Conservation (phyloP, 257 asterid species). For the Gardenia jasminoides region DNA sequence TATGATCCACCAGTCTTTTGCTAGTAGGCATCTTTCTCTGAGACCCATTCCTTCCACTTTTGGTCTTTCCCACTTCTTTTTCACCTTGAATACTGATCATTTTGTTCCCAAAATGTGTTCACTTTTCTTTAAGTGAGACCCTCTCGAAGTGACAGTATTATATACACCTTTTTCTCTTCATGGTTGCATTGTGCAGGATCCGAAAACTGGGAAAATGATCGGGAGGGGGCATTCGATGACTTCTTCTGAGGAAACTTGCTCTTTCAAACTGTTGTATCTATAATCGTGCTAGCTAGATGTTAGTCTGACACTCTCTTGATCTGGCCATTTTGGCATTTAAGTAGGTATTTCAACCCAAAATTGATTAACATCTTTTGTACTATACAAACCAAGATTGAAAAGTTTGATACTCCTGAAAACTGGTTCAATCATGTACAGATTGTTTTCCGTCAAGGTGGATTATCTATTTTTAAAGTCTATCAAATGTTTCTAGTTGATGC, state of each 20-base stretch:
- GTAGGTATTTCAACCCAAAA: constrained; percentile 43
- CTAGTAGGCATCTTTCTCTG: constrained; percentile 17
- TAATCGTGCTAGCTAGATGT: constrained; percentile 46
- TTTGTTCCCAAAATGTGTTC: constrained; percentile 30
- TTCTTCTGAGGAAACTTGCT: constrained; percentile 81
- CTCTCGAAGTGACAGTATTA: constrained; percentile 33
- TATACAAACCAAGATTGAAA: constrained; percentile 30
- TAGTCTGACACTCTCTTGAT: constrained; percentile 24
- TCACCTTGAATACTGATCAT: constrained; percentile 27
- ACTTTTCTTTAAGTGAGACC: constrained; percentile 32
- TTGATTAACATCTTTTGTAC: constrained; percentile 36
- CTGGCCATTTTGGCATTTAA: constrained; percentile 18
- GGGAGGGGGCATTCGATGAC: constrained; percentile 98
- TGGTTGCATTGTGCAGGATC: constrained; percentile 92
- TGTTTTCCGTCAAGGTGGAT: constrained; percentile 5
- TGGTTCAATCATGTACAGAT: constrained; percentile 14
- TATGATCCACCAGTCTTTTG: constrained; percentile 29
- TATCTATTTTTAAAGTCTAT: neutral
- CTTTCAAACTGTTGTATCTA: constrained; percentile 50
- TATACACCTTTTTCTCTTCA: constrained; percentile 53
- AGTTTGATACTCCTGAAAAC: constrained; percentile 17
- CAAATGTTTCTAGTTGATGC: constrained; percentile 5
- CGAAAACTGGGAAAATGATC: constrained; percentile 70
- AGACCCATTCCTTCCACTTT: constrained; percentile 28
- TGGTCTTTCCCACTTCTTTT: constrained; percentile 22